phyloP scores from a whole-genome alignment of 345 rosid genomes.

The Eucalyptus cloeziana region DNA sequence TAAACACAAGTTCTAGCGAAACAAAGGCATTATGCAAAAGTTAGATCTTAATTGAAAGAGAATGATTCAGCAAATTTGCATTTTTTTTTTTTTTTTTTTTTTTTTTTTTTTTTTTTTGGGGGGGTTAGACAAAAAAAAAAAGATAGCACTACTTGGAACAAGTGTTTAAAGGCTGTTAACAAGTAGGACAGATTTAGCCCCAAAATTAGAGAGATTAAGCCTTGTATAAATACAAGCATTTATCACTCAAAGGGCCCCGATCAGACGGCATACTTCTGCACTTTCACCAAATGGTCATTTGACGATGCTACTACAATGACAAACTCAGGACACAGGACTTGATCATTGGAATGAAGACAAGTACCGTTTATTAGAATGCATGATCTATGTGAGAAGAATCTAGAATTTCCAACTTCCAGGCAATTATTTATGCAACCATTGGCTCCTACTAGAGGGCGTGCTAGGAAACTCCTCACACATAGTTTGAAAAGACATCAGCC shows the following conservation, averaged over 20 bases:
- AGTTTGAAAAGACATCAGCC: background rate
- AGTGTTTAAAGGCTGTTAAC: background rate
- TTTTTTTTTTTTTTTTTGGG: no score
- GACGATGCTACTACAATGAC: background rate
- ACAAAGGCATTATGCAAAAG: background rate
- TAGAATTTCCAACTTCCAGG: background rate
- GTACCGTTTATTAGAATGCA: background rate
- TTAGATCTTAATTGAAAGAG: background rate
- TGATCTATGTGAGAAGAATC: background rate
- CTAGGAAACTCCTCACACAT: background rate
- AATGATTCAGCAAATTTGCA: background rate
- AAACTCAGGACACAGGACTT: background rate
- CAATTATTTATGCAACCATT: background rate
- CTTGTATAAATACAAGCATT: background rate
- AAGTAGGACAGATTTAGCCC: background rate
- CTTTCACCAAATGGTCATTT: background rate
- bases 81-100: no score
- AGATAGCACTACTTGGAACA: background rate
- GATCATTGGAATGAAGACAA: background rate
- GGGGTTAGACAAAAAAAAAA: accelerated
- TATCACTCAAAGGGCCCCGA: background rate
- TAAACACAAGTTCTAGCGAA: background rate
- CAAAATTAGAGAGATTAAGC: background rate
- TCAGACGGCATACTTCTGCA: background rate
- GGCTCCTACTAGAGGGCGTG: background rate